Conservation (phyloP, 1,284 basidiomycete genomes). For the Boletus semigastroideus region DNA sequence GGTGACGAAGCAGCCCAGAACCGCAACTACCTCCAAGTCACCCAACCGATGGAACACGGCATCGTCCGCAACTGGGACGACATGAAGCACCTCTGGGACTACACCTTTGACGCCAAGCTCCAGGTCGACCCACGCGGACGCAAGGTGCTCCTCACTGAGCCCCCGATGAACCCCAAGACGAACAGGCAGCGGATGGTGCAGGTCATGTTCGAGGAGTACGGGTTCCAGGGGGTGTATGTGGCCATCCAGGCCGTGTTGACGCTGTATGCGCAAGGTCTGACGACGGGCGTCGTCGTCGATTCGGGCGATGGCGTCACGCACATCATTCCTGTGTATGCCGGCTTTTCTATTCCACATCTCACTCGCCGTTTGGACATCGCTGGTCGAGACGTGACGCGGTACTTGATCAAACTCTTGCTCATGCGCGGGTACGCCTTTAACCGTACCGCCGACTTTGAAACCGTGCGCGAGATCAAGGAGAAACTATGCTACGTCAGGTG, state of each 20-base stretch:
- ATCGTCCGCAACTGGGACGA: slow-evolving; percentile 99
- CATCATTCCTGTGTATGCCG: slow-evolving; percentile 98
- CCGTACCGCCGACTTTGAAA: slow-evolving; percentile 98
- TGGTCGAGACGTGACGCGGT: slow-evolving; percentile 96
- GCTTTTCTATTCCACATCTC: slow-evolving; percentile 92
- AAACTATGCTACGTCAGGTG: slow-evolving; percentile 96
- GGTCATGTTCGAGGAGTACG: slow-evolving; percentile 99
- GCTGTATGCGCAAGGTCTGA: slow-evolving; percentile 96
- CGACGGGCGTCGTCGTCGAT: slow-evolving; percentile 98
- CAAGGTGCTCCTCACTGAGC: slow-evolving; percentile 95
- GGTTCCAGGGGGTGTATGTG: slow-evolving; percentile 94
- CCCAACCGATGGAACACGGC: slow-evolving; percentile 99
- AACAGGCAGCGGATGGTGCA: slow-evolving; percentile 95
- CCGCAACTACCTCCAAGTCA: slow-evolving; percentile 94
- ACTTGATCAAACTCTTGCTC: slow-evolving; percentile 96
- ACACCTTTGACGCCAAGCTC: slow-evolving; percentile 97
- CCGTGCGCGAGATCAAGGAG: slow-evolving; percentile 98
- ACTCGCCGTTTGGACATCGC: slow-evolving; percentile 96
- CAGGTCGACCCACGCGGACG: slow-evolving; percentile 83
- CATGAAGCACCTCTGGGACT: slow-evolving; percentile 98
- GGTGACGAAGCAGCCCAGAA: slow-evolving; percentile 95
- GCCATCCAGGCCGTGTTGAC: slow-evolving; percentile 99
- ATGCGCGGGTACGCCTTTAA: slow-evolving; percentile 99
- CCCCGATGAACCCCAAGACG: slow-evolving; percentile 98
- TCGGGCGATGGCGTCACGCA: slow-evolving; percentile 99